phyloP scores from a whole-genome alignment of 1,284 basidiomycete species.

The Cutaneotrichosporon sp. region DNA sequence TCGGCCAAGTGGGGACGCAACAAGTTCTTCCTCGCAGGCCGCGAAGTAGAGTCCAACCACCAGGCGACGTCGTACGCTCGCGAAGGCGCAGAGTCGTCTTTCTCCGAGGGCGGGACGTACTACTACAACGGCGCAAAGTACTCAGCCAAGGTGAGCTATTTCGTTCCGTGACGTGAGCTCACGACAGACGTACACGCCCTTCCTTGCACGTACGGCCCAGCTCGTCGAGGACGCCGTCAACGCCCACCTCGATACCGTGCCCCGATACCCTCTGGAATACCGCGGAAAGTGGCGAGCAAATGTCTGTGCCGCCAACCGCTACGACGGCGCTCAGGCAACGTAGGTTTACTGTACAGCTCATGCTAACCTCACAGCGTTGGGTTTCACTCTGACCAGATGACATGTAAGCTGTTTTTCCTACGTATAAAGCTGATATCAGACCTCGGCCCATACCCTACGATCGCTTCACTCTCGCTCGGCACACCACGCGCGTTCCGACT shows the following conservation, averaged over 20 bases:
- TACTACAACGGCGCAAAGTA: conserved; percentile 29
- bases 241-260: conserved; percentile 59
- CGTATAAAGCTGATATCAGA: conserved; percentile 45
- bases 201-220: conserved; percentile 71
- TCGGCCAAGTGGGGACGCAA: conserved; percentile 35
- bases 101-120: conserved; percentile 17
- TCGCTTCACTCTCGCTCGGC: conserved; percentile 89
- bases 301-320: conserved; percentile 85
- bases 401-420: conserved; percentile 38
- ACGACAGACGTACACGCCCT: conserved; percentile 56
- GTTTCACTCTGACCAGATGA: conserved; percentile 65
- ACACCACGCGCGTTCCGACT: conserved; percentile 67
- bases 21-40: conserved; percentile 41
- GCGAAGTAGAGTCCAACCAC: conserved; percentile 57
- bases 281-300: conserved; percentile 73
- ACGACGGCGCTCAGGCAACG: conserved; percentile 68
- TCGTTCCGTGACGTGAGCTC: conserved; percentile 5
- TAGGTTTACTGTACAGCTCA: conserved; percentile 13
- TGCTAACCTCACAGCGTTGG: conserved; percentile 57
- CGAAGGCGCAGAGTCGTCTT: conserved; percentile 51
- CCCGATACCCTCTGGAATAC: conserved; percentile 69
- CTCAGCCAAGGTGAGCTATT: conserved; percentile 12
- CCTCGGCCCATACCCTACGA: conserved; percentile 85
- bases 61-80: conserved; percentile 62
- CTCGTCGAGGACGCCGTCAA: conserved; percentile 74